Percentiles rank a stretch among this genome's conserved stretches.
These are phyloP conservation scores for Gardenia jasminoides DNA, from an alignment of 257 asterid genomes.

Conservation along the genomic window DNA sequence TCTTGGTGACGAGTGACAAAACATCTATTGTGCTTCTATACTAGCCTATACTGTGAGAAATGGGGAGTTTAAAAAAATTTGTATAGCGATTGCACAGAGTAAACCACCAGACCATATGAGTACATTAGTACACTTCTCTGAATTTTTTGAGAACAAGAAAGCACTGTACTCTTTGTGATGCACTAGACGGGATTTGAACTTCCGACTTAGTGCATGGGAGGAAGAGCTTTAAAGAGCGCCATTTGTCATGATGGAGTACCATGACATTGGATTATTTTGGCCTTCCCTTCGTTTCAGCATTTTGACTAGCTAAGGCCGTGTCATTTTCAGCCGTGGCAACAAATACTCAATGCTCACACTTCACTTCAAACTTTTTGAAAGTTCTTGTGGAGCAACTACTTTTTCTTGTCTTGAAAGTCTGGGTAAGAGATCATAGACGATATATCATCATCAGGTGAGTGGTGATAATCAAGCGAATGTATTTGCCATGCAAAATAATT, in stretches of 20 bases:
- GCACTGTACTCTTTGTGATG: too few relatives aligned
- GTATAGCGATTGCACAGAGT: too few relatives aligned
- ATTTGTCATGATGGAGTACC: background rate
- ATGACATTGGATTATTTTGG: background rate
- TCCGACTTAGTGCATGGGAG: too few relatives aligned
- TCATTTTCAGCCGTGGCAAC: slow-evolving; percentile 4
- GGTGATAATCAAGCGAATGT: background rate
- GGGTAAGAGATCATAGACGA: background rate
- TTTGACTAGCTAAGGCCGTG: slow-evolving; percentile 16
- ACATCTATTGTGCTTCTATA: too few relatives aligned
- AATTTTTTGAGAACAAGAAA: too few relatives aligned
- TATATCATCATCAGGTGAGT: background rate
- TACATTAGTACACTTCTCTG: too few relatives aligned
- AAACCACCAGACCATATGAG: too few relatives aligned
- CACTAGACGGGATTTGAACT: too few relatives aligned
- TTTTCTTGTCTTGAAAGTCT: background rate
- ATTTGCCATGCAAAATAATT: background rate
- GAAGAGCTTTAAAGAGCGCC: too few relatives aligned
- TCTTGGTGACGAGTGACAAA: too few relatives aligned
- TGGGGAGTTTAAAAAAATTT: too few relatives aligned
- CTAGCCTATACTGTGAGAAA: too few relatives aligned
- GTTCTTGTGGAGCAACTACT: background rate
- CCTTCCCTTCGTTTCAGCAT: background rate
- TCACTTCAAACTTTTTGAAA: background rate
- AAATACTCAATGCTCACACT: background rate